Evolutionary conservation across 345 rosid genomes (phyloP), one percentile per base, ranked within the genome.

Genomic region (Hevea brasiliensis): DNA sequence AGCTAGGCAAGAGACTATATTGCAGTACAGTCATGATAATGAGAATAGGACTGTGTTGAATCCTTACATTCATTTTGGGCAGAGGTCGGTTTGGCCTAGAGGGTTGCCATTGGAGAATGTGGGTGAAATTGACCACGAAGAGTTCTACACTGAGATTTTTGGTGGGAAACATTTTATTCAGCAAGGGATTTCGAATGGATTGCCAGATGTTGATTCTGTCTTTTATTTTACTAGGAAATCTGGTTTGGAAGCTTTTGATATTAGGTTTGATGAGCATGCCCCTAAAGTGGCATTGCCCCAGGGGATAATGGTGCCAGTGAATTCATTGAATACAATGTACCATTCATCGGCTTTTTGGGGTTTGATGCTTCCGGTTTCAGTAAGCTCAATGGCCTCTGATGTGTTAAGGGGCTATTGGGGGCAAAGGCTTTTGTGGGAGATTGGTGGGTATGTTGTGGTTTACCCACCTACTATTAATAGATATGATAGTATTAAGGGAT

Each of bases 161-260:
- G 90, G 98, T 80, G 98, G 99, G 65, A 96, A 87, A 81, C 99
- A 93, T 84, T 93, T 83, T 81, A 93, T 96, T 54, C 99, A 96
- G 74, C 99, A 93, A 82, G 99, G 99, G 67, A 81, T 93, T 72
- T 96, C 99, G 0, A 93, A 96, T 45, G 99, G 98, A 59, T 83
- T 96, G 68, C 99, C 98, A 0, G 99, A 96, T 88, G 97, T 93
- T 65, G 99, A 96, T 87, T 96, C 99, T 0, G 95, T 96, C 82
- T 96, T 96, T 76, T 96, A 93, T 81, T 89, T 93, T 71, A 93
- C 99, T 0, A 84, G 98, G 80, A 93, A 96, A 61, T 72, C 98
- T 0, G 83, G 83, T 50, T 62, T 93, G 77, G 98, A 96, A 72
- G 83, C 92, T 0, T 93, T 96, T 83, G 98, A 96, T 88, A 88